Percentiles rank a stretch among this genome's conserved stretches.
These are phyloP conservation scores for Selaginella moellendorffii DNA, from an alignment of 75 land plant genomes.

Conservation along the genomic window DNA sequence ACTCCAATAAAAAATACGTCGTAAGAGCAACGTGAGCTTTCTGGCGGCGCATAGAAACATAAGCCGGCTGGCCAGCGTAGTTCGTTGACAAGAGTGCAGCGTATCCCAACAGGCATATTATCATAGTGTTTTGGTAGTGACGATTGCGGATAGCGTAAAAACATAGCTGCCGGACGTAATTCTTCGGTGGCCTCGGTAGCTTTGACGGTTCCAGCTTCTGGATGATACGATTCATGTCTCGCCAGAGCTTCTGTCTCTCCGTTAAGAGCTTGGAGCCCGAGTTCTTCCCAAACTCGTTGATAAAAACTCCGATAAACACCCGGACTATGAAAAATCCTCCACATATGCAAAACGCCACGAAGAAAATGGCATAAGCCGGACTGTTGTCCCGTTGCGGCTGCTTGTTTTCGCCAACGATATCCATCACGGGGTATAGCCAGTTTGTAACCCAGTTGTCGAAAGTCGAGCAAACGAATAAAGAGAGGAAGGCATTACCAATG, in stretches of 20 bases:
- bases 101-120: slow-evolving; percentile 10
- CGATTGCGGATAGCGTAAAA: slow-evolving; percentile 9
- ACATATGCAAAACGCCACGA: slow-evolving; percentile 13
- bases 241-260: slow-evolving; percentile 30
- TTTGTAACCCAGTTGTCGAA: slow-evolving; percentile 16
- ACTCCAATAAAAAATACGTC: slow-evolving; percentile 12
- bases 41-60: neutral
- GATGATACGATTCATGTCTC: slow-evolving; percentile 26
- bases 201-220: slow-evolving; percentile 17
- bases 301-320: slow-evolving; percentile 27
- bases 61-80: neutral
- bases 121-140: slow-evolving; percentile 11
- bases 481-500: slow-evolving; percentile 22
- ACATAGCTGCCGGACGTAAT: slow-evolving; percentile 1
- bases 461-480: slow-evolving; percentile 23
- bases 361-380: slow-evolving; percentile 15
- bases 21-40: slow-evolving; percentile 12
- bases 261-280: slow-evolving; percentile 32
- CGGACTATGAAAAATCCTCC: slow-evolving; percentile 24
- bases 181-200: slow-evolving; percentile 3
- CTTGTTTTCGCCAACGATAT: slow-evolving; percentile 14
- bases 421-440: slow-evolving; percentile 20
- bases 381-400: slow-evolving; percentile 14
- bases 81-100: slow-evolving; percentile 18
- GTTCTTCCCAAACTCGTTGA: slow-evolving; percentile 27